Conservation (phyloP, 768 basidiomycete species). For the Lanmaoa rubissima region DNA sequence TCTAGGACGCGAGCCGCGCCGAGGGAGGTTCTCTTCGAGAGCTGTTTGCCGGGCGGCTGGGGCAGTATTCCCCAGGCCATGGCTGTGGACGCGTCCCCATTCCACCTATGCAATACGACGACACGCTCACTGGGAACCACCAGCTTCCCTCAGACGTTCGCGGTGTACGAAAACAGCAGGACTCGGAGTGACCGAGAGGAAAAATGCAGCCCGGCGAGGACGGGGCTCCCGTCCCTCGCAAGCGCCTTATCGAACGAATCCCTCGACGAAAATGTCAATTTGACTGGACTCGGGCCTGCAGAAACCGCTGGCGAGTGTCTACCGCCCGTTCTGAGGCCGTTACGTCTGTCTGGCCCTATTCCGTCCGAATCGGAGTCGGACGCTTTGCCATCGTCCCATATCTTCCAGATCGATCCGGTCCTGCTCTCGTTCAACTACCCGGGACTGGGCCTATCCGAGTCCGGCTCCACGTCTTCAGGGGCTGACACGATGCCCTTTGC, state of each 20-base stretch:
- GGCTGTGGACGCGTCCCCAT: background rate
- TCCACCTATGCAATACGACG: background rate
- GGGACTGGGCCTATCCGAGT: background rate
- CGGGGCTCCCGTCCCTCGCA: constrained; percentile 16
- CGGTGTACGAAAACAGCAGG: background rate
- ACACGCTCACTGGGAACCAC: background rate
- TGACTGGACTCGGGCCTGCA: constrained; percentile 1
- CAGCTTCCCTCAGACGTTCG: background rate
- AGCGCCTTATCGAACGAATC: constrained; percentile 20
- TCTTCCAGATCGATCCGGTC: constrained; percentile 28
- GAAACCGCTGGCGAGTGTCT: constrained; percentile 7
- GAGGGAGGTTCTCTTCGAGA: background rate
- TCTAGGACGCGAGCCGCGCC: background rate
- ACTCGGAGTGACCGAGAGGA: background rate
- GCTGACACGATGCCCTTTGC: background rate
- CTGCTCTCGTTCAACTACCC: constrained; percentile 21
- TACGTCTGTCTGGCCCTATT: constrained; percentile 20
- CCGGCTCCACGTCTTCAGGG: background rate
- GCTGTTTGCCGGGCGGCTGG: constrained; percentile 3
- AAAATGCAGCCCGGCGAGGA: background rate
- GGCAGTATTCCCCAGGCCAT: background rate
- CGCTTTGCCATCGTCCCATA: background rate
- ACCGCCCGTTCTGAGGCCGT: constrained; percentile 21
- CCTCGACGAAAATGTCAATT: constrained; percentile 10
- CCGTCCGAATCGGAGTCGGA: background rate